Base-by-base conservation (phyloP, 306 rosid species). In the Gleditsia sinensis region DNA sequence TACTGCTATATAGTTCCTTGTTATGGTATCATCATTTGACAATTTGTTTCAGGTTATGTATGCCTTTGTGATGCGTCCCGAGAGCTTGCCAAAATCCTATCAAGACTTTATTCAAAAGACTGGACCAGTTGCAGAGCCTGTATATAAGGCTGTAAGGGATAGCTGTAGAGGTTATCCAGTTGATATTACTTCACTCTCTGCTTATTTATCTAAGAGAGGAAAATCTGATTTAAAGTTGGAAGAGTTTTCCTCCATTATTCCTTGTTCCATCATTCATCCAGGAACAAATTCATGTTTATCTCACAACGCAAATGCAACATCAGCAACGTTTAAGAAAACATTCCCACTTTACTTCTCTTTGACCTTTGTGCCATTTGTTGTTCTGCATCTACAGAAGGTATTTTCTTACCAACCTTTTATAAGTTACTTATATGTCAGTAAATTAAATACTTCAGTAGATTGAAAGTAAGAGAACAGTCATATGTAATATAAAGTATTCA, bases 31-130 rank as follows among this genome's bases (percentile, higher is more conserved):
- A 74, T 60, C 46, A 8, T 66, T 68, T 40, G 37, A 75, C 24
- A 63, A 37, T 19, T 32, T 61, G 63, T 82, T 79, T 81, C 89
- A 94, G 98, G 94, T 94, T 80, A 91, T 94, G 97, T 94, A 94
- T 74, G 76, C 91, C 67, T 94, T 94, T 88, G 98, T 94, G 69
- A 94, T 94, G 98, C 97, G 94, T 67, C 98, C 97, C 40, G 98
- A 91, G 87, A 91, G 94, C 86, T 85, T 94, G 87, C 98, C 97
- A 16, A 91, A 94, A 80, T 58, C 97, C 67, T 94, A 94, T 83
- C 93, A 86, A 68, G 97, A 94, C 30, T 94, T 94, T 64, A 91
- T 94, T 69, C 98, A 91, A 71, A 94, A 91, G 83, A 91, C 96
- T 3, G 98, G 98, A 56, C 98, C 98, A 50, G 97, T 94, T 75